Evolutionary conservation across 2,329 filamentous ascomycete species (phyloP).

Genomic region (Epicoccum sorghinum): DNA sequence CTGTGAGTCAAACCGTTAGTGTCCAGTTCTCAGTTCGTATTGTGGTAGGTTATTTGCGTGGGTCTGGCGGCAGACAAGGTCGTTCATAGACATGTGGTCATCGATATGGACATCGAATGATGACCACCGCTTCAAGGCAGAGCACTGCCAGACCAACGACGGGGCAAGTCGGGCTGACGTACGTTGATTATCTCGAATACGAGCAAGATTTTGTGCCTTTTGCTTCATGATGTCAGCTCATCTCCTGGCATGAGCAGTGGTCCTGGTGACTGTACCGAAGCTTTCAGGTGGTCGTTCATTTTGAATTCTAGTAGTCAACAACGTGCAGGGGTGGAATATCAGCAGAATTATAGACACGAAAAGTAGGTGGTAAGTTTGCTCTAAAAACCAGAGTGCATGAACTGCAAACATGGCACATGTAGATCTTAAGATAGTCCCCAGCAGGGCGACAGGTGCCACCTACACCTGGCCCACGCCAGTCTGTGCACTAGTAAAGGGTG

Average conservation of each 20-base stretch:
- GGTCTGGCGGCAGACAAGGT: too few relatives aligned
- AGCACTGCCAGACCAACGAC: too few relatives aligned
- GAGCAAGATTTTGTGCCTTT: conserved; percentile 55
- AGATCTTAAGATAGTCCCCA: conserved; percentile 32
- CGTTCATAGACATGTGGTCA: background rate
- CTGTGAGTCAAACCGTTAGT: conserved; percentile 23
- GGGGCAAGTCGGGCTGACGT: conserved; percentile 9
- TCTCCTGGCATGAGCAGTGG: background rate
- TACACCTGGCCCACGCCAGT: conserved; percentile 28
- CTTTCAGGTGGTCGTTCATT: conserved; percentile 37
- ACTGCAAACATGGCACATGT: conserved; percentile 28
- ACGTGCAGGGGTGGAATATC: conserved; percentile 12
- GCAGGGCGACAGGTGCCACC: conserved; percentile 29
- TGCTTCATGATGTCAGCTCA: conserved; percentile 23
- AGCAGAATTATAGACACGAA: conserved; percentile 14
- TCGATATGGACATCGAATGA: background rate
- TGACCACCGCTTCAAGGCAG: background rate
- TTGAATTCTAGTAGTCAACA: conserved; percentile 18
- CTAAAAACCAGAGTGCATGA: conserved; percentile 27
- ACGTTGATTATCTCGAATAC: conserved; percentile 76
- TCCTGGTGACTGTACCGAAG: conserved; percentile 25
- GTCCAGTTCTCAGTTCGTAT: background rate
- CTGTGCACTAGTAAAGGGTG: conserved; percentile 24
- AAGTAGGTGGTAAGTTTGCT: conserved; percentile 21
- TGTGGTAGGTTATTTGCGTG: too few relatives aligned